Conservation (phyloP, 2,329 filamentous ascomycete genomes). For the Penicillium janthinellum region DNA sequence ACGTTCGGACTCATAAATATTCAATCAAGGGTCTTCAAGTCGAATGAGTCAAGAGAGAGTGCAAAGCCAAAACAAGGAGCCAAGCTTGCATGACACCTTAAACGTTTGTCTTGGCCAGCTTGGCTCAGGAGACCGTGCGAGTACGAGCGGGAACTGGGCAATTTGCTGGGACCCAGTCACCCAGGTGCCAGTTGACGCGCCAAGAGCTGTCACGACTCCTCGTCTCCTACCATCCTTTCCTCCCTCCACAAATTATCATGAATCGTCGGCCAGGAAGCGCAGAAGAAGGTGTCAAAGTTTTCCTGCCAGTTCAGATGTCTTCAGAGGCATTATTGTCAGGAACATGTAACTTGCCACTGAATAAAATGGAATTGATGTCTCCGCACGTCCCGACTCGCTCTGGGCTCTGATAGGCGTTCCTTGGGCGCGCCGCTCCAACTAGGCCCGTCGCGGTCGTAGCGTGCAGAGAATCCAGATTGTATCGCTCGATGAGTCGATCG, state of each 20-base stretch:
- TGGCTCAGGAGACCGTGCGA: background rate
- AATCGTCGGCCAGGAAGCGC: background rate
- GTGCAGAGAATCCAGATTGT: slow-evolving; percentile 13
- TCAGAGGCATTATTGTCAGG: background rate
- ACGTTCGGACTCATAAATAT: no score
- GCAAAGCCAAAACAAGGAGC: background rate
- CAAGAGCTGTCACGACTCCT: background rate
- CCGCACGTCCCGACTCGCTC: background rate
- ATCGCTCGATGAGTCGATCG: slow-evolving; percentile 15
- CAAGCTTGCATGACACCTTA: background rate
- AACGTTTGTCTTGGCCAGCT: background rate
- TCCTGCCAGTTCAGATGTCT: background rate
- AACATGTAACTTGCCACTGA: background rate
- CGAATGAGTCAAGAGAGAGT: no score
- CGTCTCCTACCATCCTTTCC: no score
- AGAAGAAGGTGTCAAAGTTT: no score
- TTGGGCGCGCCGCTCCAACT: slow-evolving; percentile 13
- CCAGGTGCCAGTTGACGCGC: background rate
- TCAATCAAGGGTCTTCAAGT: no score
- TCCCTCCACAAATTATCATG: background rate
- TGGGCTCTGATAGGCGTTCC: slow-evolving; percentile 7
- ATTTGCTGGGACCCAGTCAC: background rate
- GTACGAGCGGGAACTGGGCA: background rate
- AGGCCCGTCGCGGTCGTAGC: slow-evolving; percentile 12
- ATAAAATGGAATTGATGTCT: background rate